Conservation (phyloP, 352 stramenopile species). For the Globisporangium sylvaticum region DNA sequence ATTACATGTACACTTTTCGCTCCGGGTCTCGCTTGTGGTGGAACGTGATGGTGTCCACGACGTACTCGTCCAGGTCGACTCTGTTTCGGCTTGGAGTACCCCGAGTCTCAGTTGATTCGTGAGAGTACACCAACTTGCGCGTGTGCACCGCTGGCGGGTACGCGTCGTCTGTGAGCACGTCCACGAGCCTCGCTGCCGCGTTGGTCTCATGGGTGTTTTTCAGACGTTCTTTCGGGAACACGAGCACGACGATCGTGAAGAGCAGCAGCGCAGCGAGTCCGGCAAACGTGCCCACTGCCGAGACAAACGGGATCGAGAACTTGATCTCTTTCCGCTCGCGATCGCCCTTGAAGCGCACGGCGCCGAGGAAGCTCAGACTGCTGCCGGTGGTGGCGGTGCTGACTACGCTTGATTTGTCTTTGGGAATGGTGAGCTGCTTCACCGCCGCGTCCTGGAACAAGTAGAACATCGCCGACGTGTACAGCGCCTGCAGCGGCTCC, state of each 20-base stretch:
- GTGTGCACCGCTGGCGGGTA: neutral
- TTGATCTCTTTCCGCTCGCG: neutral
- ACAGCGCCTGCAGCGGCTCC: constrained; percentile 35
- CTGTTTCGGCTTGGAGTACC: neutral
- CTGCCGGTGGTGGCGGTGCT: neutral
- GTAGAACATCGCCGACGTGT: constrained; percentile 51
- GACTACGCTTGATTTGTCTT: neutral
- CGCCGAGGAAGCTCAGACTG: neutral
- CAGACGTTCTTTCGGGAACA: neutral
- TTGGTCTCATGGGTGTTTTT: neutral
- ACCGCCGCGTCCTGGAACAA: constrained; percentile 31
- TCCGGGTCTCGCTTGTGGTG: neutral
- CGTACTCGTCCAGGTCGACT: neutral
- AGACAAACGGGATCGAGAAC: neutral
- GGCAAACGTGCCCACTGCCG: neutral
- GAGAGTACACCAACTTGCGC: neutral
- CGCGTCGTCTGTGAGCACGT: neutral
- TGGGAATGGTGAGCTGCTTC: neutral
- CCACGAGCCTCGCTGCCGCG: neutral
- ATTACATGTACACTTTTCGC: neutral
- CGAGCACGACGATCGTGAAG: neutral
- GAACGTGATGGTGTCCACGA: neutral
- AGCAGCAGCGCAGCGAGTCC: neutral
- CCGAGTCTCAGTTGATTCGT: neutral
- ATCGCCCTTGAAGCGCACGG: neutral